Base-by-base conservation (phyloP, 495 filamentous ascomycete genomes). In the Thermochaetoides thermophila region DNA sequence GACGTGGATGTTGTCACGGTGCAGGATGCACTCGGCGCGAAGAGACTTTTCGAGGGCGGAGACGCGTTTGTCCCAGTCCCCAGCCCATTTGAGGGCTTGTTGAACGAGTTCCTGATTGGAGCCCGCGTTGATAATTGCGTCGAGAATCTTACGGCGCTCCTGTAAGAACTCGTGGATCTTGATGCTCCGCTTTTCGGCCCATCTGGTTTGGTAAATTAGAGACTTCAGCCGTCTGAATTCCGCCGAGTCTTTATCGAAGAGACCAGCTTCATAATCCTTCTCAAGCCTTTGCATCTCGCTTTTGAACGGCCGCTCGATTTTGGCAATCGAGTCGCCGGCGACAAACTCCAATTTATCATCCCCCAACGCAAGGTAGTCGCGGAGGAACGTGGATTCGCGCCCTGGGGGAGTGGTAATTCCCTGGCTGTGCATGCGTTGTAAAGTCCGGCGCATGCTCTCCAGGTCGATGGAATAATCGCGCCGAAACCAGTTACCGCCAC, bases 1-100 rank as follows among this genome's bases (percentile, higher is more conserved):
- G 12, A 55, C 34, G 30, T 63, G 50, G 20, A 58, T 44, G 35
- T 70, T 71, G 43, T 74, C 69, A 27, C 55, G 58, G 25, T 48
- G 39, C 10, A 54, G 48, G 3, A 48, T 10, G 31, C 46, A 51
- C 25, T 59, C 32, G 26, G 37, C 38, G 17, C 40, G 31, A 7
- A 39, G 18, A 12, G 37, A 35, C 6, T 32, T 27, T 10, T 46
- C 34, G 10, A 44, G 11, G 4, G 8, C 25, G 3, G 32, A 7
- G 9, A 56, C 0, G 1, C 27, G 21, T 4, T 36, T 27, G 22
- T 31, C 23, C 39, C 26, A 37, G 1, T 46, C 29, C 5, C 33
- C 32, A 7, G 16, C 24, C 12, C 8, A 8, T 15, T 22, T 13
- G 10, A 28, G 14, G 8, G 36, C 29, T 0, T 41, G 20, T 7